Evolutionary conservation across 805 yeast genomes (phyloP).

Genomic region (Lipomyces lipofer): DNA sequence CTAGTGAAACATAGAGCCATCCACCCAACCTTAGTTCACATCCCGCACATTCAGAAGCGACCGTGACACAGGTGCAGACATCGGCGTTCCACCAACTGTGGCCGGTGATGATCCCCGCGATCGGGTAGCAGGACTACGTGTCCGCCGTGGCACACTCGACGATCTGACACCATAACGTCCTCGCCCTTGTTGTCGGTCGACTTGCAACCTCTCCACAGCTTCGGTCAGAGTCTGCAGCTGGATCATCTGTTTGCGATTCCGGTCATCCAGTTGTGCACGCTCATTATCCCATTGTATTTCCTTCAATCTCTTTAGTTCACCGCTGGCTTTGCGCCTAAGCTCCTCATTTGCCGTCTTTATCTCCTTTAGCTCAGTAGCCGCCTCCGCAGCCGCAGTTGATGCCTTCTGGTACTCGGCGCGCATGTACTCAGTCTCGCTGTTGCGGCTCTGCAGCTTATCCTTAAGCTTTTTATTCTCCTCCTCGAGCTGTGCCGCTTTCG

Average conservation of each 20-base stretch:
- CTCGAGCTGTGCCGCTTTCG: conserved; percentile 48
- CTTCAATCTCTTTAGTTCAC: conserved; percentile 34
- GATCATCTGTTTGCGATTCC: conserved; percentile 35
- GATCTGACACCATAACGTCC: conserved; percentile 33
- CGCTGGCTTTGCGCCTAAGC: conserved; percentile 31
- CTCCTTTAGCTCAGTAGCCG: conserved; percentile 36
- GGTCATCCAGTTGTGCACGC: conserved; percentile 34
- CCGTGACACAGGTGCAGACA: conserved; percentile 13
- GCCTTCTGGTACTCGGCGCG: conserved; percentile 37
- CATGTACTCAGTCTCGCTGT: conserved; percentile 63
- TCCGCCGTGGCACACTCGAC: conserved; percentile 28
- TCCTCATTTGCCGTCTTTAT: conserved; percentile 33
- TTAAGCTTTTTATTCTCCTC: conserved; percentile 48
- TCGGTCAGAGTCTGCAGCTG: conserved; percentile 38
- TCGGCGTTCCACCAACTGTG: conserved; percentile 14
- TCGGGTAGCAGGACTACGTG: conserved; percentile 27
- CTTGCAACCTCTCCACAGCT: conserved; percentile 34
- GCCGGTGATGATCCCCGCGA: conserved; percentile 29
- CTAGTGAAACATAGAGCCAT: too few species aligned
- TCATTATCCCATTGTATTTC: conserved; percentile 38
- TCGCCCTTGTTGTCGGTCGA: conserved; percentile 24
- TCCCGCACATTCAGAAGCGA: conserved; percentile 2
- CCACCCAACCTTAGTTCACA: too few species aligned
- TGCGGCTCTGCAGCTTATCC: conserved; percentile 49
- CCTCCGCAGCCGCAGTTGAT: conserved; percentile 37